Evolutionary conservation across 2,329 filamentous ascomycete species (phyloP), one percentile per base, ranked within the genome.

Genomic region (Sordariomycetes sp.): DNA sequence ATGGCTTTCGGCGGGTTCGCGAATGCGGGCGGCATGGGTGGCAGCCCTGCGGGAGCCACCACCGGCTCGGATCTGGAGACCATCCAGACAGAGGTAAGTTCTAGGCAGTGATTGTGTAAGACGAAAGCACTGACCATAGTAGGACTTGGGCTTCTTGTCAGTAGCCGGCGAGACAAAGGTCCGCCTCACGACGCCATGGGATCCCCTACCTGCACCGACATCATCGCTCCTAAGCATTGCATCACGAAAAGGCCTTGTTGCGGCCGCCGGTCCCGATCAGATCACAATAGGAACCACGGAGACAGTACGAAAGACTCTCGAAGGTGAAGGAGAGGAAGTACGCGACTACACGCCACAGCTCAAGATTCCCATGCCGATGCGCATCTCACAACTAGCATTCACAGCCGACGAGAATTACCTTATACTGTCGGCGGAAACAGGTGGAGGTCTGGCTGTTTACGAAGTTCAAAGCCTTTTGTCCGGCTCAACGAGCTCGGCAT

Each of bases 331-430:
- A 42, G 60, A 69, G 38, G 77, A 88, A 42, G 63, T 82, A 35
- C 77, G 82, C 41, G 52, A 68, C 10, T 93, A 93, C 48, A 64
- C 76, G 39, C 82, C 88, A 4, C 77, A 90, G 53, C 64, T 84
- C 33, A 81, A 70, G 39, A 71, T 96, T 6, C 66, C 78, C 2
- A 70, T 93, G 48, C 75, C 83, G 8, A 72, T 78, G 49, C 79
- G 82, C 46, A 73, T 94, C 35, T 93, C 86, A 9, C 92, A 98
- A 55, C 68, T 98, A 15, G 79, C 81, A 12, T 98, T 98, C 55
- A 90, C 86, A 1, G 75, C 85, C n/a, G 85, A 93, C 48, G 93
- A 95, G 53, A 77, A 76, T 46, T 86, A 82, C 46, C 65, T 98
- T 39, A 73, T 94, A 23, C 66, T 95, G 18, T 86, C 86, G 9